These are phyloP conservation scores for Eucalyptus curtisii DNA, from an alignment of 345 rosid species.

Conservation along the genomic window DNA sequence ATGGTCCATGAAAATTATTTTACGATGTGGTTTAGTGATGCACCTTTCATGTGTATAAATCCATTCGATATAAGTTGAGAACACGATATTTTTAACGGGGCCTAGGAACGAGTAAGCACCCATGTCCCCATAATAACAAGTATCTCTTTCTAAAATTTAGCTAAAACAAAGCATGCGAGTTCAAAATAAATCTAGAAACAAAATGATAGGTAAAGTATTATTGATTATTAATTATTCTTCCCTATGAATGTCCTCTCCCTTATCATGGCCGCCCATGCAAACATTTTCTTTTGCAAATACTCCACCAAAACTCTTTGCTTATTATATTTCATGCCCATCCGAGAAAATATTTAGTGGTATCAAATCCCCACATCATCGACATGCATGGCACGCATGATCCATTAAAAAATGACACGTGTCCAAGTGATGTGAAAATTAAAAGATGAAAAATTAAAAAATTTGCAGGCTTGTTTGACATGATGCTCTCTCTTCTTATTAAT, in stretches of 20 bases:
- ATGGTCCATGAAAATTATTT: neutral
- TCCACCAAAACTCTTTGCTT: neutral
- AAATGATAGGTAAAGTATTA: neutral
- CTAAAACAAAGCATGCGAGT: neutral
- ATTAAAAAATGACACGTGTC: no score
- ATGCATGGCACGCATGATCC: accelerated
- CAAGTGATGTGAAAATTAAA: no score
- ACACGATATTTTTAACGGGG: accelerated
- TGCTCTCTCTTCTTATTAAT: no score
- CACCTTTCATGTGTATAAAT: neutral
- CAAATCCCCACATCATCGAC: no score
- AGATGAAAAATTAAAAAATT: no score
- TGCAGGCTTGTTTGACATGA: accelerated
- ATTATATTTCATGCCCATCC: neutral
- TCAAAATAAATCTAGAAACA: neutral
- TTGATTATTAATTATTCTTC: neutral
- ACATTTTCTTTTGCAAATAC: neutral
- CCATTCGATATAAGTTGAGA: accelerated
- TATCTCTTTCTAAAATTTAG: neutral
- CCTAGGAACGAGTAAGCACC: accelerated
- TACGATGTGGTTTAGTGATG: accelerated
- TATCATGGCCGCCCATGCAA: neutral
- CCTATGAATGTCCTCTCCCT: neutral
- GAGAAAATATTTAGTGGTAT: no score
- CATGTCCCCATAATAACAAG: neutral